Base-by-base conservation (phyloP, 768 basidiomycete species). In the Podaxis carcinomalis region DNA sequence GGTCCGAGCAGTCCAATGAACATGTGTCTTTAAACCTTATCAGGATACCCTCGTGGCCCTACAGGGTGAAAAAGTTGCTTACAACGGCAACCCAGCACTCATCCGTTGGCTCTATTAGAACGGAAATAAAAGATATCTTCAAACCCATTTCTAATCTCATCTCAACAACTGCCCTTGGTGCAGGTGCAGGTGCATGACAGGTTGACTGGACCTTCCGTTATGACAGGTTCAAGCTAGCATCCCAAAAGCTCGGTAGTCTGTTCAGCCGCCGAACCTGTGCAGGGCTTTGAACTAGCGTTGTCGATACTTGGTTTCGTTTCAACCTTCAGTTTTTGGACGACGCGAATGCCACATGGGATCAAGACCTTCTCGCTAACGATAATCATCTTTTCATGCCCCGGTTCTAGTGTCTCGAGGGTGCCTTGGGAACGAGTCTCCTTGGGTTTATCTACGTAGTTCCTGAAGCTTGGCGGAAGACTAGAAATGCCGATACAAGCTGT, bases 11-110 rank as follows among this genome's bases (percentile, higher is more conserved):
- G 36, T 21, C 16, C 27, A 23, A 39, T 51, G 47, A 47, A 32
- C 49, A 39, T 36, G 35, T 58, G 57, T 49, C 10, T 25, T 14
- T 35, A 32, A 59, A 51, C 57, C 37, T 59, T 59, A 51, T 59
- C 51, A 40, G 39, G 21, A 19, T 19, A 51, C 36, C 21, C 56
- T 57, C 55, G 32, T 46, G 14, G 14, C 25, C 39, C 16, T 36
- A 19, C 14, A 42, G 40, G 40, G 40, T n/a, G 40, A 19, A 42
- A 42, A 42, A 13, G 40, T 3, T 14, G 40, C n/a, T 4, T 25
- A 9, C 32, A 32, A 32, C 32, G 32, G 32, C 32, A 51, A 51
- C 13, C 14, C 49, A 11, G 25, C 5, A 42, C n/a, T 42, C 13
- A 42, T n/a, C 40, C 40, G 2, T 32, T 32, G 32, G 32, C 32